Evolutionary conservation across 2,329 filamentous ascomycete species (phyloP).

Genomic region (Pseudogymnoascus sp.): DNA sequence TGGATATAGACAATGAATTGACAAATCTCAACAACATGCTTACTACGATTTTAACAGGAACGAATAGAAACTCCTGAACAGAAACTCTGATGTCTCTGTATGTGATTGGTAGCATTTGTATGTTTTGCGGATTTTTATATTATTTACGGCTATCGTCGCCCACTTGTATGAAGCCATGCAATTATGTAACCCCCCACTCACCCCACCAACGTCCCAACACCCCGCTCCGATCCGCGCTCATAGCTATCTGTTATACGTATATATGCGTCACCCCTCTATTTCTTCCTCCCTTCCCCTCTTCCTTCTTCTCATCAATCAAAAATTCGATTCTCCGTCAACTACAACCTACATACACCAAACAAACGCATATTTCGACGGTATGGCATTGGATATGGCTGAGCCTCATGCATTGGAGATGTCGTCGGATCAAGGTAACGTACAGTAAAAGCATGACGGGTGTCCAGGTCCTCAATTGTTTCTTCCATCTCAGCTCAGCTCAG

Average conservation of each 20-base stretch:
- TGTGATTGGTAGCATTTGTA: neutral
- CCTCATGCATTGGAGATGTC: slow-evolving; percentile 29
- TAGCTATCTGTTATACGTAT: neutral
- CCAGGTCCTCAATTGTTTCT: slow-evolving; percentile 11
- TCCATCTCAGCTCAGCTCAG: slow-evolving; percentile 9
- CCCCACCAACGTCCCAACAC: slow-evolving; percentile 2
- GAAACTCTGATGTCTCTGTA: neutral
- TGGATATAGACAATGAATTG: neutral
- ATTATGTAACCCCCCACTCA: slow-evolving; percentile 6
- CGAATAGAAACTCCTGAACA: neutral
- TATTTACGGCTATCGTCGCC: slow-evolving; percentile 2
- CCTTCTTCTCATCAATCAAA: neutral
- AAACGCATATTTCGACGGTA: slow-evolving; percentile 3
- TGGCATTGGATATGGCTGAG: slow-evolving; percentile 8
- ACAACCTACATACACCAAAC: neutral
- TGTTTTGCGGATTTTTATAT: neutral
- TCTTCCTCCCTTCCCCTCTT: neutral
- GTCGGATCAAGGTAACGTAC: slow-evolving; percentile 35
- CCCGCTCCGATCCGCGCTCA: slow-evolving; percentile 5
- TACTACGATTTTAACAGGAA: neutral
- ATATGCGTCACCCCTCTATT: neutral
- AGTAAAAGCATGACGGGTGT: slow-evolving; percentile 35
- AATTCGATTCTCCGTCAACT: neutral
- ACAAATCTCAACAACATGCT: slow-evolving; percentile 1
- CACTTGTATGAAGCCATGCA: neutral